phyloP scores from a whole-genome alignment of 2,329 filamentous ascomycete species.

The Aspergillus sp. region DNA sequence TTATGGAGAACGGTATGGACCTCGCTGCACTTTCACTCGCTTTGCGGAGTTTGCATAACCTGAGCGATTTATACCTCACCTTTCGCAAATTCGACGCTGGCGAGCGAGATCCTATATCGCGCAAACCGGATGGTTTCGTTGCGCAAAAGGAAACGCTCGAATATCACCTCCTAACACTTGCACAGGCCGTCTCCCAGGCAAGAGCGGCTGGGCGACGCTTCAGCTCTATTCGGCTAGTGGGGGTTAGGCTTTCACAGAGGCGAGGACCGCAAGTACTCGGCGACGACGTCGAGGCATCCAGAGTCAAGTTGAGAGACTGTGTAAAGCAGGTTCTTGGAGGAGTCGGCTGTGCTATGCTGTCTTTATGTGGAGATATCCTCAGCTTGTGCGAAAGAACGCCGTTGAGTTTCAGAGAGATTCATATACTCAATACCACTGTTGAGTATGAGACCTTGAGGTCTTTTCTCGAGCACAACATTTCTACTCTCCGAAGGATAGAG shows the following conservation, averaged over 20 bases:
- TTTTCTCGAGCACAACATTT: background rate
- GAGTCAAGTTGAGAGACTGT: background rate
- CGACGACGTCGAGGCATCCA: background rate
- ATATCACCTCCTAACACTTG: background rate
- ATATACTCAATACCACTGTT: background rate
- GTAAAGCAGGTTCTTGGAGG: background rate
- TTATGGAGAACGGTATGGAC: background rate
- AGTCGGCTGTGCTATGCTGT: background rate
- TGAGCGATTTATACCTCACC: background rate
- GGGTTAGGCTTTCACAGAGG: background rate
- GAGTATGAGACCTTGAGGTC: background rate
- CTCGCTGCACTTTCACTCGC: background rate
- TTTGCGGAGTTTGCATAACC: background rate
- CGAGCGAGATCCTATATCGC: background rate
- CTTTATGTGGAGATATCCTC: background rate
- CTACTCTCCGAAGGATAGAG: background rate
- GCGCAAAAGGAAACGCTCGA: background rate
- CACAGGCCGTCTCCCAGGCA: background rate
- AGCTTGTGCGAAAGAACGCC: background rate
- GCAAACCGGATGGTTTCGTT: background rate
- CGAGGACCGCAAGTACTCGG: background rate
- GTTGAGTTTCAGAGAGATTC: background rate
- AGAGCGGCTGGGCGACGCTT: background rate
- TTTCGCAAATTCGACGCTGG: background rate
- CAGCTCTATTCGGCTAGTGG: background rate